Percentiles rank a stretch among this genome's conserved stretches.
Conservation (phyloP, 169 alveolate species). For the Eimeria falciformis region DNA sequence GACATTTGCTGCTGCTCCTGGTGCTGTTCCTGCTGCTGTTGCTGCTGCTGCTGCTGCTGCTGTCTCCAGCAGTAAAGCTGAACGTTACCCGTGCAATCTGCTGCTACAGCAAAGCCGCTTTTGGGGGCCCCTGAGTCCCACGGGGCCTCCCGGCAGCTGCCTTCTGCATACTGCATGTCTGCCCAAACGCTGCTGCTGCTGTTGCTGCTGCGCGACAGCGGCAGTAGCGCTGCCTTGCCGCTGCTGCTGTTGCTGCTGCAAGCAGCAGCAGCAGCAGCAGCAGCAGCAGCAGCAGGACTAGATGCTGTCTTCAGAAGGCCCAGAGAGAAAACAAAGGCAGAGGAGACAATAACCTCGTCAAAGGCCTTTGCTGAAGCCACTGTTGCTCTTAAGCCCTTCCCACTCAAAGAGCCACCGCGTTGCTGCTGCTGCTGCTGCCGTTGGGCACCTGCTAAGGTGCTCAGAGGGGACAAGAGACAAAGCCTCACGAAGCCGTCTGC, state of each 20-base stretch:
- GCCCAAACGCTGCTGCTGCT: constrained; percentile 32
- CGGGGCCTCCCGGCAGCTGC: not conserved
- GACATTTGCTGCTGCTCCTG: not conserved
- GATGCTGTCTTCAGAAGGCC: not conserved
- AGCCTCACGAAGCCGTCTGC: constrained; percentile 28
- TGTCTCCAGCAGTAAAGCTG: constrained; percentile 22
- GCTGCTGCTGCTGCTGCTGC: constrained; percentile 41
- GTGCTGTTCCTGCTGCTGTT: constrained; percentile 6
- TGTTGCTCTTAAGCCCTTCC: not conserved
- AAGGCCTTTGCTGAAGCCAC: constrained; percentile 18
- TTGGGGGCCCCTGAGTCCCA: not conserved
- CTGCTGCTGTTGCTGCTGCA: not conserved
- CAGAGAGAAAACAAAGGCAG: not conserved
- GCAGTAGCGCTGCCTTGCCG: not conserved
- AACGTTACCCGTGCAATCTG: not conserved
- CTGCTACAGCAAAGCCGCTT: not conserved
- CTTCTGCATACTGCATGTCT: not conserved
- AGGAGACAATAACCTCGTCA: not conserved
- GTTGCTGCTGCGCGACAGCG: constrained; percentile 12
- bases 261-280: not conserved
- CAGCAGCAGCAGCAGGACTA: not conserved
- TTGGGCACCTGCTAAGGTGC: not conserved
- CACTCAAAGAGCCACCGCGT: not conserved
- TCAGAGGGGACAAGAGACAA: constrained; percentile 14
- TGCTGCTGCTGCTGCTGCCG: constrained; percentile 11